A percentile compares a stretch with the other conserved stretches of the same genome.
Evolutionary conservation across 306 rosid genomes (phyloP).

Genomic region (Carpinus viminea): DNA sequence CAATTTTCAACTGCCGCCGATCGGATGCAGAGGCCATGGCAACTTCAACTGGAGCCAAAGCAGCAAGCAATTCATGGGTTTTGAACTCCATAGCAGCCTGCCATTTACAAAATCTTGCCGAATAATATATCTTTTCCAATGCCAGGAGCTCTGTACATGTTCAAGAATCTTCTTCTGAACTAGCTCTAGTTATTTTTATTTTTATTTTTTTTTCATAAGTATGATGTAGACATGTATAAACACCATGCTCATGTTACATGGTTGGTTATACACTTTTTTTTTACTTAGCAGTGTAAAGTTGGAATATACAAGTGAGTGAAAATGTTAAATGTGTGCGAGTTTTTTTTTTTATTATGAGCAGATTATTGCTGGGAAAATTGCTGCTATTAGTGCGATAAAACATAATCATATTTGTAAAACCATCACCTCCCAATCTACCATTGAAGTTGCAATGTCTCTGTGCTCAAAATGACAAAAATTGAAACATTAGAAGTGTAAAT

Average conservation of each 20-base stretch:
- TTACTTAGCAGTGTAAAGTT: not conserved
- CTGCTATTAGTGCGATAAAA: not conserved
- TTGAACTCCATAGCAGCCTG: slow-evolving; percentile 88
- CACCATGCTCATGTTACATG: not conserved
- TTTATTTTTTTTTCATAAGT: not conserved
- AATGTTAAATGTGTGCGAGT: not conserved
- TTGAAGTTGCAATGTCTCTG: not conserved
- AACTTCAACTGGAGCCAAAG: slow-evolving; percentile 59
- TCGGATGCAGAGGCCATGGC: slow-evolving; percentile 67
- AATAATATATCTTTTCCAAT: slow-evolving; percentile 27
- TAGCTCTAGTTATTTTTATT: too few relatives aligned
- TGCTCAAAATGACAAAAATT: too few relatives aligned
- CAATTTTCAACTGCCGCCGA: slow-evolving; percentile 40
- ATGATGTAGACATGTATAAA: not conserved
- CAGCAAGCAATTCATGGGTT: slow-evolving; percentile 77
- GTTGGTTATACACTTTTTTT: not conserved
- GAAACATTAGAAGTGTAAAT: too few relatives aligned
- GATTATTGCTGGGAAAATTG: not conserved
- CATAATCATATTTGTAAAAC: not conserved
- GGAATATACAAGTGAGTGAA: not conserved
- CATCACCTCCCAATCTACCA: not conserved
- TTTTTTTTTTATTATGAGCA: not conserved
- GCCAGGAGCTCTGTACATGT: slow-evolving; percentile 19
- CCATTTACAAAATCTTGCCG: slow-evolving; percentile 54
- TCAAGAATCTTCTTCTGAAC: not conserved